A percentile compares a stretch with the other conserved stretches of the same genome.
These are phyloP conservation scores for Yamadazyma diospyri DNA, from an alignment of 1,139 yeast genomes.

Conservation along the genomic window DNA sequence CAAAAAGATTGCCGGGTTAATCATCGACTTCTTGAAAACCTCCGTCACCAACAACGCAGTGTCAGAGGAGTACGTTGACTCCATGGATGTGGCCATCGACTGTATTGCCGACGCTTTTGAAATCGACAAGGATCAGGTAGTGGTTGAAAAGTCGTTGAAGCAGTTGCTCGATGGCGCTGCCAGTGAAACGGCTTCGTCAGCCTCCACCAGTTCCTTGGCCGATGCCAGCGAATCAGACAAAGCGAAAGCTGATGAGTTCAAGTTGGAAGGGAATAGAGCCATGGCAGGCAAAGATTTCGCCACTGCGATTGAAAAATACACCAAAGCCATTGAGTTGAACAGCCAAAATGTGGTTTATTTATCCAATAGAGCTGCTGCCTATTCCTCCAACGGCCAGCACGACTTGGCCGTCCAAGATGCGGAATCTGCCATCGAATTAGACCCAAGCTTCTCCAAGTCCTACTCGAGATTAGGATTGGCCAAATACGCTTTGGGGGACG, in stretches of 20 bases:
- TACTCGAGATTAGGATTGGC: constrained; percentile 96
- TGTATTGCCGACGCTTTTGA: constrained; percentile 87
- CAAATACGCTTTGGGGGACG: constrained; percentile 82
- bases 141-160: constrained; percentile 45
- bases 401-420: constrained; percentile 84
- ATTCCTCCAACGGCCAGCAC: constrained; percentile 73
- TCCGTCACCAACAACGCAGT: constrained; percentile 63
- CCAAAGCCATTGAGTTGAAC: constrained; percentile 73
- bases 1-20: constrained; percentile 71
- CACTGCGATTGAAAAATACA: constrained; percentile 70
- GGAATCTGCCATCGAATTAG: constrained; percentile 68
- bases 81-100: constrained; percentile 93
- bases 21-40: constrained; percentile 66
- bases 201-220: constrained; percentile 16
- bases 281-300: constrained; percentile 77
- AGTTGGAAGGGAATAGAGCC: constrained; percentile 84
- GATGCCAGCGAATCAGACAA: constrained; percentile 50
- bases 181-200: constrained; percentile 15
- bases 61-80: constrained; percentile 77
- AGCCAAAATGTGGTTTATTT: constrained; percentile 77
- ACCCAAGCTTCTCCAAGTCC: constrained; percentile 84
- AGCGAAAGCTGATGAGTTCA: constrained; percentile 77
- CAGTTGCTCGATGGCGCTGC: constrained; percentile 35
- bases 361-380: constrained; percentile 97
- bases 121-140: constrained; percentile 49